Percentiles rank a stretch among this genome's conserved stretches.
Evolutionary conservation across 495 filamentous ascomycete genomes (phyloP).

Genomic region (Penicillium cinerascens): DNA sequence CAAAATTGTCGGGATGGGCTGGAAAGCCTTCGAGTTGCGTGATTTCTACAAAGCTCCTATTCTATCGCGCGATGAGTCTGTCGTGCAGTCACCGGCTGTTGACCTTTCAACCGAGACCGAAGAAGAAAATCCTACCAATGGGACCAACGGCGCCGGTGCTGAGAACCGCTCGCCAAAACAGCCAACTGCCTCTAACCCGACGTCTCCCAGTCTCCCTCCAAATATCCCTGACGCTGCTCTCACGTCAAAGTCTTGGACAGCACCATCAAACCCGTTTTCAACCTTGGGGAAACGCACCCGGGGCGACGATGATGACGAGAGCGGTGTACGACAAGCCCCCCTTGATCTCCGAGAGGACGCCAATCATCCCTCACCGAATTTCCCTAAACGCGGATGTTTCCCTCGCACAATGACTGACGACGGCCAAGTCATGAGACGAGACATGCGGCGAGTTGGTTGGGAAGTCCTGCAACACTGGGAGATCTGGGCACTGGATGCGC

Average conservation of each 20-base stretch:
- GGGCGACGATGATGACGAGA: constrained; percentile 13
- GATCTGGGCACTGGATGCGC: constrained; percentile 41
- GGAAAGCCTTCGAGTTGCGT: constrained; percentile 37
- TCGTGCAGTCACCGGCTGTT: constrained; percentile 12
- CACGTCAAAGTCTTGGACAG: background rate
- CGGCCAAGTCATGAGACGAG: constrained; percentile 27
- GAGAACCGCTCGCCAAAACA: background rate
- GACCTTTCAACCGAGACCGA: background rate
- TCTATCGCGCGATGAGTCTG: background rate
- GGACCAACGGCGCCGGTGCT: background rate
- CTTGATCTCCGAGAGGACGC: background rate
- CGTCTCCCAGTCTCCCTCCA: background rate
- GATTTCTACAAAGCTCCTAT: constrained; percentile 33
- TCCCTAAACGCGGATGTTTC: background rate
- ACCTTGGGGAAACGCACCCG: constrained; percentile 28
- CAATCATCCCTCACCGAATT: background rate
- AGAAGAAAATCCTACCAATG: background rate
- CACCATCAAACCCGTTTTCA: constrained; percentile 8
- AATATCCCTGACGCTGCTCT: background rate
- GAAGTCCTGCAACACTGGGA: constrained; percentile 43
- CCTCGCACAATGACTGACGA: constrained; percentile 9
- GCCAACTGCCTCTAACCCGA: background rate
- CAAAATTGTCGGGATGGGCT: constrained; percentile 38
- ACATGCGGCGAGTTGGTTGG: constrained; percentile 37
- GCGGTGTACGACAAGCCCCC: background rate